phyloP scores from a whole-genome alignment of 345 rosid species.

The Gossypium turneri region DNA sequence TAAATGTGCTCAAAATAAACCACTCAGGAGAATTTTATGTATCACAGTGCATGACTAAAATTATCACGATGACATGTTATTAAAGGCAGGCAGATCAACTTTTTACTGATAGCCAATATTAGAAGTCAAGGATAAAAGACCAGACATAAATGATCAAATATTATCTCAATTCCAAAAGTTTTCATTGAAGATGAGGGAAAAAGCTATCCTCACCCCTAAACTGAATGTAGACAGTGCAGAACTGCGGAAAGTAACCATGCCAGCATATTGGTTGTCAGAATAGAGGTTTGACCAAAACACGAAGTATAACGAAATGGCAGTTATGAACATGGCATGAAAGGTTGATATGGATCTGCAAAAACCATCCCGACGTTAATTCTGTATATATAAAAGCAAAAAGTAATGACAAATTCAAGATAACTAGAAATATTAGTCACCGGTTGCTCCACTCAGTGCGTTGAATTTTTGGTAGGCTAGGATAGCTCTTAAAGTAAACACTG shows the following conservation, averaged over 20 bases:
- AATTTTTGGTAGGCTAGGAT: constrained; percentile 39
- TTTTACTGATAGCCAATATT: background rate
- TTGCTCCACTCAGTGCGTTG: constrained; percentile 68
- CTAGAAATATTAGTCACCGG: constrained; percentile 33
- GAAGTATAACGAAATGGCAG: constrained; percentile 49
- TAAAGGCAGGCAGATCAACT: background rate
- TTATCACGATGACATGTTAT: background rate
- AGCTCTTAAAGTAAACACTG: constrained; percentile 52
- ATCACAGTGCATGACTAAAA: background rate
- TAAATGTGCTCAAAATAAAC: background rate
- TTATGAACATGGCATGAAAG: constrained; percentile 55
- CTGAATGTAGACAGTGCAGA: constrained; percentile 46
- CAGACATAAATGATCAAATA: background rate
- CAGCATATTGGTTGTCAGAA: constrained; percentile 34
- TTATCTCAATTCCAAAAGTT: background rate
- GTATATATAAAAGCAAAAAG: background rate
- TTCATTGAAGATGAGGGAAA: background rate
- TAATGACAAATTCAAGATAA: background rate
- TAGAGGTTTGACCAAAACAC: constrained; percentile 59
- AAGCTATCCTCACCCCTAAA: constrained; percentile 47
- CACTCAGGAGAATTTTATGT: background rate
- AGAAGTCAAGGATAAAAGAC: background rate
- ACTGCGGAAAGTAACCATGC: constrained; percentile 40
- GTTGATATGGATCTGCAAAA: constrained; percentile 60
- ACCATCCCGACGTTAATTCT: background rate